phyloP scores from a whole-genome alignment of 2,329 filamentous ascomycete genomes.

The Allantophomopsis cytisporea region DNA sequence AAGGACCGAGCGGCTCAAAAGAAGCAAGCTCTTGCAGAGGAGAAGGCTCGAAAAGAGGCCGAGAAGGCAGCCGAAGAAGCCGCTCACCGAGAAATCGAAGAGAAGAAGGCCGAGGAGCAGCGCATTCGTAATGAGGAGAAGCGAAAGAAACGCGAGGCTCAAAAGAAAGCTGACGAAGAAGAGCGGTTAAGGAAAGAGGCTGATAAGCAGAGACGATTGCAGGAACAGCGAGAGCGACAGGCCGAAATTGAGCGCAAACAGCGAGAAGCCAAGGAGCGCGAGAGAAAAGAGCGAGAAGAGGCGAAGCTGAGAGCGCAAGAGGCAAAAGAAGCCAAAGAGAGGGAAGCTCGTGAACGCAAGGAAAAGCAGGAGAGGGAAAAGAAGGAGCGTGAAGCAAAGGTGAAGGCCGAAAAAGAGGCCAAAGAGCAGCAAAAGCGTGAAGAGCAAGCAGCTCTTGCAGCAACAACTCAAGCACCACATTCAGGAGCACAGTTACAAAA shows the following conservation, averaged over 20 bases:
- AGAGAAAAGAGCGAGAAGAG: conserved; percentile 77
- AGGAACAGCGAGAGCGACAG: conserved; percentile 77
- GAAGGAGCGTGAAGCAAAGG: conserved; percentile 40
- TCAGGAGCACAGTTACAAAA: conserved; percentile 27
- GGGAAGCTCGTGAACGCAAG: conserved; percentile 38
- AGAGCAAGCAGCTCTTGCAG: conserved; percentile 23
- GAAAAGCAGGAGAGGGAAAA: conserved; percentile 45
- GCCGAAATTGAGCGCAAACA: conserved; percentile 76
- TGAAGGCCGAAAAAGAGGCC: conserved; percentile 25
- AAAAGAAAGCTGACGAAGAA: conserved; percentile 83
- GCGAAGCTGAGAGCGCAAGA: conserved; percentile 70
- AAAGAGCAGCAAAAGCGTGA: conserved; percentile 36
- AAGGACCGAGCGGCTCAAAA: conserved; percentile 89
- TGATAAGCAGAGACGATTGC: conserved; percentile 64
- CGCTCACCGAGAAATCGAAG: conserved; percentile 60
- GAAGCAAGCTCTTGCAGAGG: conserved; percentile 80
- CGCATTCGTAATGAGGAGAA: conserved; percentile 78
- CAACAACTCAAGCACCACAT: conserved; percentile 22
- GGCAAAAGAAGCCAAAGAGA: conserved; percentile 51
- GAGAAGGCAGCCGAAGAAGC: conserved; percentile 83
- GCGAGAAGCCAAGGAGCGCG: conserved; percentile 64
- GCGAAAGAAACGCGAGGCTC: conserved; percentile 78
- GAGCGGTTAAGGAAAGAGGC: conserved; percentile 74
- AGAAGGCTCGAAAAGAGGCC: conserved; percentile 75
- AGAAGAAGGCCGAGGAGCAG: conserved; percentile 68